Evolutionary conservation across 208 protist genomes (phyloP).

Genomic region (Wallacemonas sp.): DNA sequence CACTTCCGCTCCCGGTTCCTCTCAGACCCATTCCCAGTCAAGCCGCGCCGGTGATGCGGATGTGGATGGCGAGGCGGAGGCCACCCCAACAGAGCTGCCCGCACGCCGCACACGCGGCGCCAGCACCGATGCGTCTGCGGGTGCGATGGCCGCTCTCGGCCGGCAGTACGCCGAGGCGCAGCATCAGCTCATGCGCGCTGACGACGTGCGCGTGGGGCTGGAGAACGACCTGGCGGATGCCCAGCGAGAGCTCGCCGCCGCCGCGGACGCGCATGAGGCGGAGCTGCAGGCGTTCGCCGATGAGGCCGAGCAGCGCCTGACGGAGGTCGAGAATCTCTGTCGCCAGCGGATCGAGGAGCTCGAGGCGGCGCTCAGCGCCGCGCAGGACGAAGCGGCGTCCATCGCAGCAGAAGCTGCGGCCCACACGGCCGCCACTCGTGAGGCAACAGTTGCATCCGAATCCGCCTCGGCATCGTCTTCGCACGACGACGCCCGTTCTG

Average conservation of each 20-base stretch:
- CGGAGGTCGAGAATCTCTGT: constrained; percentile 51
- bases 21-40: too few relatives aligned
- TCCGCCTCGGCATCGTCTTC: too few relatives aligned
- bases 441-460: too few relatives aligned
- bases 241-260: constrained; percentile 15
- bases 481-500: background rate
- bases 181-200: constrained; percentile 32
- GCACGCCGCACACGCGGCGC: constrained; percentile 13
- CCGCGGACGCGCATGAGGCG: constrained; percentile 36
- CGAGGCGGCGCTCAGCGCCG: constrained; percentile 11
- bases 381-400: background rate
- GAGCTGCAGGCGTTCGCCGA: constrained; percentile 54
- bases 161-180: constrained; percentile 47
- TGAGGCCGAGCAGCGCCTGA: constrained; percentile 53
- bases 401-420: background rate
- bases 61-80: constrained; percentile 13
- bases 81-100: constrained; percentile 23
- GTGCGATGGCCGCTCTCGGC: constrained; percentile 39
- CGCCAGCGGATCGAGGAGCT: constrained; percentile 21
- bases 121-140: too few relatives aligned
- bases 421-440: background rate
- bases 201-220: constrained; percentile 32
- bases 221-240: constrained; percentile 35
- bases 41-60: background rate
- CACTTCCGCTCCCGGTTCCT: too few relatives aligned